Conservation (phyloP, 305 asterid genomes). For the Petunia hybrid region DNA sequence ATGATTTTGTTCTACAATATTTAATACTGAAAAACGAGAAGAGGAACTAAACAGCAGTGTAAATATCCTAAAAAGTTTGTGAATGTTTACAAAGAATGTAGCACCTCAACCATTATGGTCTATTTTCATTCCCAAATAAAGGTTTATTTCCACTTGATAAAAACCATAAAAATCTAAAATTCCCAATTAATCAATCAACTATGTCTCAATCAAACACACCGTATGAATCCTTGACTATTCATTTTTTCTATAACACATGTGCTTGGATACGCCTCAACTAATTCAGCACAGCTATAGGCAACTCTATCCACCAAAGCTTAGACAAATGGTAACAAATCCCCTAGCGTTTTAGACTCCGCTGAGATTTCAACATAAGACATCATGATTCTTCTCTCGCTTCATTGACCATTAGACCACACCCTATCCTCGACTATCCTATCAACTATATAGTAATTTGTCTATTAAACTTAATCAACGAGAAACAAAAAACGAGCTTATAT, state of each 20-base stretch:
- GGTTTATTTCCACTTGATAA: not conserved
- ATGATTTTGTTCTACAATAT: not conserved
- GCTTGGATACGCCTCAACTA: too few species aligned
- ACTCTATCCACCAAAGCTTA: too few species aligned
- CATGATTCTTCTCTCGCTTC: too few species aligned
- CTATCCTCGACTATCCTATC: too few species aligned
- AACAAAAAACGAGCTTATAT: not conserved
- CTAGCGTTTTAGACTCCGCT: too few species aligned
- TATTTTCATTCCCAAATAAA: not conserved
- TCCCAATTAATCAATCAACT: not conserved
- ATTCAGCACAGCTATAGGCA: too few species aligned
- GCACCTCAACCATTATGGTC: not conserved
- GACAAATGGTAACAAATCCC: too few species aligned
- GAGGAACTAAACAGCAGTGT: not conserved
- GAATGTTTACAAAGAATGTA: not conserved
- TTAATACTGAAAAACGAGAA: not conserved
- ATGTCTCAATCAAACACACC: not conserved
- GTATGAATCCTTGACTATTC: not conserved
- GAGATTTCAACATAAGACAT: too few species aligned
- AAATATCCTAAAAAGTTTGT: not conserved
- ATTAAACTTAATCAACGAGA: not conserved
- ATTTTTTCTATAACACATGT: too few species aligned
- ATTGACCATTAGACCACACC: too few species aligned
- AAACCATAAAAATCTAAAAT: not conserved
- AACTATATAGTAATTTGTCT: not conserved